phyloP scores from a whole-genome alignment of 192 early-diverging fungal species.

The Dissophora globulifera region DNA sequence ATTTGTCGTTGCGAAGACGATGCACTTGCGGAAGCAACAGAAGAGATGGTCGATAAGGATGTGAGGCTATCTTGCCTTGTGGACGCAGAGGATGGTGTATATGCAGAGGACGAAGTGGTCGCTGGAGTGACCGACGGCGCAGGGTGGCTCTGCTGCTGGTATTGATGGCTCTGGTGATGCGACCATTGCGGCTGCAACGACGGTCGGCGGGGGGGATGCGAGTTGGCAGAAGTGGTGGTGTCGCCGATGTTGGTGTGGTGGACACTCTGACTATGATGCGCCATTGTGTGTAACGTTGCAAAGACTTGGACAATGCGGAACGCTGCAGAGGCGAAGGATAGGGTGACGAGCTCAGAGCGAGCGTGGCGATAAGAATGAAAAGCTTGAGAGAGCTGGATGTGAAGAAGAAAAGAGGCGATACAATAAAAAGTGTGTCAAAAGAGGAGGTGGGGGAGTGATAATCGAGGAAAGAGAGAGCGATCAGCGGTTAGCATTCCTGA shows the following conservation, averaged over 20 bases:
- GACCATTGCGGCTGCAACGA: too few species aligned
- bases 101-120: too few species aligned
- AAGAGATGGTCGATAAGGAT: not conserved
- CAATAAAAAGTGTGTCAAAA: not conserved
- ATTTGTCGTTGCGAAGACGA: too few species aligned
- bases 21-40: not conserved
- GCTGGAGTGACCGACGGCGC: too few species aligned
- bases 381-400: not conserved
- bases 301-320: not conserved
- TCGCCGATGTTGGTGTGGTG: not conserved
- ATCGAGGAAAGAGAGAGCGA: too few species aligned
- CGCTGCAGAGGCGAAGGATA: too few species aligned
- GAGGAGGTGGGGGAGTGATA: not conserved
- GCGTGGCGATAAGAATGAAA: not conserved
- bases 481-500: too few species aligned
- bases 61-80: conserved; percentile 9
- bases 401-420: not conserved
- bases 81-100: not conserved
- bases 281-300: conserved; percentile 23
- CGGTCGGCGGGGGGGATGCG: too few species aligned
- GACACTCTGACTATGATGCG: conserved; percentile 28
- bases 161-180: not conserved
- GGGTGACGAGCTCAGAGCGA: too few species aligned
- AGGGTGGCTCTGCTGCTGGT: not conserved
- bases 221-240: not conserved